Percentiles rank a stretch among this genome's conserved stretches.
Evolutionary conservation across 1,284 basidiomycete species (phyloP).

Genomic region (Naganishia cerealis): DNA sequence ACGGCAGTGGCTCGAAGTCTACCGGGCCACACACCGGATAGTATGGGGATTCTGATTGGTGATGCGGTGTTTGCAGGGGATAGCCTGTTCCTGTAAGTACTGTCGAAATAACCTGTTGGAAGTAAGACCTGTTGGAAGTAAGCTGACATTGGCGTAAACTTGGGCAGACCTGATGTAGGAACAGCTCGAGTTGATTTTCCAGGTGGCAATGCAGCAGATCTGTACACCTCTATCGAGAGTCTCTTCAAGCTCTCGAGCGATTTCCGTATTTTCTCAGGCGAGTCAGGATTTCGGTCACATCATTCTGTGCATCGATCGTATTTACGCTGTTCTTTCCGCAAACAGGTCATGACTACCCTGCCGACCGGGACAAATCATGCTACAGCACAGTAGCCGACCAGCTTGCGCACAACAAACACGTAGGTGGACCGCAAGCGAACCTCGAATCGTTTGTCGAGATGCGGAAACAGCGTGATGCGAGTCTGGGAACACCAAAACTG

Average conservation of each 20-base stretch:
- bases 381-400: constrained; percentile 43
- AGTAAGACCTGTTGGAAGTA: too few relatives aligned
- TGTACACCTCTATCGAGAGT: constrained; percentile 38
- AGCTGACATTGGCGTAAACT: not conserved
- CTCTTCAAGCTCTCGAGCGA: constrained; percentile 40
- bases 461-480: constrained; percentile 39
- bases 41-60: constrained; percentile 37
- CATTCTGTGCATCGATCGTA: not conserved
- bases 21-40: constrained; percentile 43
- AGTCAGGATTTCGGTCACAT: constrained; percentile 26
- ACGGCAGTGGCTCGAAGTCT: constrained; percentile 37
- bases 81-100: constrained; percentile 41
- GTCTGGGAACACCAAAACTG: constrained; percentile 39
- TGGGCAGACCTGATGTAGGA: constrained; percentile 40
- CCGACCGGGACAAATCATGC: constrained; percentile 37
- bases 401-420: constrained; percentile 39
- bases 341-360: constrained; percentile 35
- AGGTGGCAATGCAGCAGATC: constrained; percentile 38
- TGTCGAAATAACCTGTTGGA: not conserved
- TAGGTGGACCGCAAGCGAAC: constrained; percentile 35
- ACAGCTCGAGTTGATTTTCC: constrained; percentile 47
- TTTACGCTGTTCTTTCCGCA: not conserved
- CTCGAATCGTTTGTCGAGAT: constrained; percentile 38
- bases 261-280: constrained; percentile 42
- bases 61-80: constrained; percentile 44